These are phyloP conservation scores for Apiospora pterosperma DNA, from an alignment of 2,329 filamentous ascomycete species.

Conservation along the genomic window DNA sequence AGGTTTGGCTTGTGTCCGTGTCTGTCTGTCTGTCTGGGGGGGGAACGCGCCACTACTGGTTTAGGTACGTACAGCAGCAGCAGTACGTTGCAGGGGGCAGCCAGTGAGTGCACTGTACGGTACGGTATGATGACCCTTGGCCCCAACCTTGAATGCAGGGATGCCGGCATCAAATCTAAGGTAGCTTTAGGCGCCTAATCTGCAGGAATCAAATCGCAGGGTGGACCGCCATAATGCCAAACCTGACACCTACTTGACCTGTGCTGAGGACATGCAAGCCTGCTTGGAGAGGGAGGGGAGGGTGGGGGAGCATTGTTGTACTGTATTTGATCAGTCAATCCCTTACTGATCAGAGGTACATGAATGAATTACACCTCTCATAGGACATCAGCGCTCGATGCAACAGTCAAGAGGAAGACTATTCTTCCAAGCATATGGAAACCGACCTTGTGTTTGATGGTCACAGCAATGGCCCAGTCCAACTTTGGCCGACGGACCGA, in stretches of 20 bases:
- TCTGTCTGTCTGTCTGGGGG: not conserved
- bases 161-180: slow-evolving; percentile 2
- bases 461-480: no score
- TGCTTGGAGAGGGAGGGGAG: no score
- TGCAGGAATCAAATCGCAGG: not conserved
- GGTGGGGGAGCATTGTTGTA: not conserved
- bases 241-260: slow-evolving; percentile 1
- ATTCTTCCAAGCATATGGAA: not conserved
- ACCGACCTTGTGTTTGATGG: not conserved
- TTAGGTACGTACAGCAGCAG: not conserved
- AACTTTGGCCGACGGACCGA: slow-evolving; percentile 4
- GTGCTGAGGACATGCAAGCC: not conserved
- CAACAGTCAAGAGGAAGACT: not conserved
- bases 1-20: not conserved
- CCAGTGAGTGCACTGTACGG: not conserved
- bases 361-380: not conserved
- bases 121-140: not conserved
- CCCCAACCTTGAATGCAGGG: not conserved
- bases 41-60: not conserved
- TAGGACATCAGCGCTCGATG: not conserved
- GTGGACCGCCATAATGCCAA: not conserved
- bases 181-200: slow-evolving; percentile 1
- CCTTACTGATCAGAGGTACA: not conserved
- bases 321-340: not conserved
- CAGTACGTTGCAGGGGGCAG: no score